phyloP scores from a whole-genome alignment of 169 alveolate genomes.

The Cryptosporidium meleagridis region DNA sequence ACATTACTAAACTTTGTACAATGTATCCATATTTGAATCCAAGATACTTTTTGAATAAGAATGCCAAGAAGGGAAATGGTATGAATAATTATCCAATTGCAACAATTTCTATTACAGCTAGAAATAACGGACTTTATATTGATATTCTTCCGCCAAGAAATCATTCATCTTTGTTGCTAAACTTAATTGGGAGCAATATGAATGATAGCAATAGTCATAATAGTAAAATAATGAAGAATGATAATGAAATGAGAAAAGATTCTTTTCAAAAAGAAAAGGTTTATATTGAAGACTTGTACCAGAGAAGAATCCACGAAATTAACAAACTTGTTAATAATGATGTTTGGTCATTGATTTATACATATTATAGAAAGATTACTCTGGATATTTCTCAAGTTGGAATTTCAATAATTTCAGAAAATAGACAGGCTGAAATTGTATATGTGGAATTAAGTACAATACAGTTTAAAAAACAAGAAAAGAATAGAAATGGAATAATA shows the following conservation, averaged over 20 bases:
- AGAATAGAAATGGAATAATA: slow-evolving; percentile 41
- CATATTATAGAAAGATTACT: slow-evolving; percentile 44
- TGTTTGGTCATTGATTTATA: slow-evolving; percentile 36
- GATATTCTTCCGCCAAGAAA: slow-evolving; percentile 74
- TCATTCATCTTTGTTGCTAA: slow-evolving; percentile 36
- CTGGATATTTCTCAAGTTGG: slow-evolving; percentile 61
- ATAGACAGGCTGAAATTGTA: slow-evolving; percentile 46
- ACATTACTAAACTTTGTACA: slow-evolving; percentile 40
- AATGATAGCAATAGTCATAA: not conserved
- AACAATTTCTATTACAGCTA: slow-evolving; percentile 39
- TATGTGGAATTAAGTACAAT: slow-evolving; percentile 57
- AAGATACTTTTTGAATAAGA: slow-evolving; percentile 55
- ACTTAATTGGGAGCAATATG: slow-evolving; percentile 1
- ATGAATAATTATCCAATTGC: slow-evolving; percentile 63
- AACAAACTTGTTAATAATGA: slow-evolving; percentile 33
- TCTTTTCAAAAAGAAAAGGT: not conserved
- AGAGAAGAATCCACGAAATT: slow-evolving; percentile 24
- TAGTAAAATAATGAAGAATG: not conserved
- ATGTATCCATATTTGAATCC: slow-evolving; percentile 70
- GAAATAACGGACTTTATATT: slow-evolving; percentile 54
- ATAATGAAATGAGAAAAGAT: not conserved
- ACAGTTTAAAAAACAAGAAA: slow-evolving; percentile 62
- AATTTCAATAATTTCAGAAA: slow-evolving; percentile 66
- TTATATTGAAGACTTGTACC: slow-evolving; percentile 35
- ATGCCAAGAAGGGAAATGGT: slow-evolving; percentile 2